Evolutionary conservation across 768 basidiomycete genomes (phyloP).

Genomic region (Psilocybe sp.): DNA sequence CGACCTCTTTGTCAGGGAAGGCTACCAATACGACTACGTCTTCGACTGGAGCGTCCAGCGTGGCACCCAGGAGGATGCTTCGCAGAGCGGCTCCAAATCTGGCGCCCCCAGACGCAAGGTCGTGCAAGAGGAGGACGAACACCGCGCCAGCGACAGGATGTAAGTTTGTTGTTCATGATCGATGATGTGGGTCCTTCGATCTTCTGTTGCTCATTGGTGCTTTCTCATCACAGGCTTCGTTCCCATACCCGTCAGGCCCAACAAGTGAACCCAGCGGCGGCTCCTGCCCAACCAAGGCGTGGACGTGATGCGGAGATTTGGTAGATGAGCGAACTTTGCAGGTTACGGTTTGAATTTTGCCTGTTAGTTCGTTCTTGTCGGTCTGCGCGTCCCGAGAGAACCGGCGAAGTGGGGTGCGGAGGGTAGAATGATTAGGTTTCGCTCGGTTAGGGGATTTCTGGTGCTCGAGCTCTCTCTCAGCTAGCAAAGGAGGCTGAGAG

Average conservation of each 20-base stretch:
- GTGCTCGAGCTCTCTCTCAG: conserved; percentile 15
- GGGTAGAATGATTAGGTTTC: conserved; percentile 39
- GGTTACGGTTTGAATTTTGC: conserved; percentile 18
- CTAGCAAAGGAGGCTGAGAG: conserved; percentile 14
- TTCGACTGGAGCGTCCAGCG: conserved; percentile 98
- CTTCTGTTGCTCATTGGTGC: conserved; percentile 14
- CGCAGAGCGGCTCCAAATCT: conserved; percentile 60
- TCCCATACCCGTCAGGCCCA: conserved; percentile 85
- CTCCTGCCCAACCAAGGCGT: conserved; percentile 42
- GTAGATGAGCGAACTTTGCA: conserved; percentile 35
- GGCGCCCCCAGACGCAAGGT: conserved; percentile 71
- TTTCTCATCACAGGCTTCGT: conserved; percentile 58
- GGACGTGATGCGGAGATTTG: conserved; percentile 53
- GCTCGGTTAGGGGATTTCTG: conserved; percentile 33
- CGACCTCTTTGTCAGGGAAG: conserved; percentile 94
- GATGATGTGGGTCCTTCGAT: conserved; percentile 10
- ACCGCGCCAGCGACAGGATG: conserved; percentile 80
- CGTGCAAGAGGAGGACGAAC: conserved; percentile 83
- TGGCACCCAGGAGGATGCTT: conserved; percentile 63
- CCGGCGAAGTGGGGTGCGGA: conserved; percentile 46
- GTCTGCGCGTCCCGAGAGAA: conserved; percentile 43
- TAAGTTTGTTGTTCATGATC: conserved; percentile 38
- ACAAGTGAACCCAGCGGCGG: conserved; percentile 50
- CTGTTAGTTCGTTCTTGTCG: conserved; percentile 21
- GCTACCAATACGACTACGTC: conserved; percentile 99